Base-by-base conservation (phyloP, 768 basidiomycete species). In the Tylopilus vinaceipallidus region DNA sequence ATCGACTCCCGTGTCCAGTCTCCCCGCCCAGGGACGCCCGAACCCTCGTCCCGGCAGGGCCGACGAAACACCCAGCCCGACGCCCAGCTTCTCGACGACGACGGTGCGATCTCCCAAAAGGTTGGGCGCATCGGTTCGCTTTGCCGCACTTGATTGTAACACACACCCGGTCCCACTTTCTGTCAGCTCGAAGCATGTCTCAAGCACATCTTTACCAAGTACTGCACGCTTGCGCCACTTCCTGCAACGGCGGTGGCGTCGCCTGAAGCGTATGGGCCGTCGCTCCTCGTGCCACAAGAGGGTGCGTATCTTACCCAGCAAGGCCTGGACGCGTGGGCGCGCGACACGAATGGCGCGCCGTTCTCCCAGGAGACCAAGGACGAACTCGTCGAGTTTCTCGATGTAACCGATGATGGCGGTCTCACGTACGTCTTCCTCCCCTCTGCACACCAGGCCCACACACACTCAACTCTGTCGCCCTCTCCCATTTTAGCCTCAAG, bases 321-420 rank as follows among this genome's bases (percentile, higher is more conserved):
- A 49, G 88, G 81, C 8, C 67, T 91, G 43, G 88, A 91, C 64
- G 73, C 74, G 36, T 92, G 86, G 84, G 88, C 89, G 12, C 69
- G 68, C 22, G 90, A 88, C 49, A 92, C 90, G 10, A 92, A 92
- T 52, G 90, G 89, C n/a, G 74, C 76, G 33, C 82, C 85, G n/a
- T 88, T 91, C 53, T 77, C 83, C 5, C 73, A 82, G 44, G 88
- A 85, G 58, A 84, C 86, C 16, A 91, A 88, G 65, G 81, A 86
- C 35, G 90, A 92, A 62, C 75, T 91, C 23, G 67, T 80, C 43
- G 84, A 88, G 56, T 87, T 84, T 58, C 75, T 92, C 56, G 88
- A 91, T 69, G 78, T 84, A 19, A 86, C 80, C 19, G 84, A 83
- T 33, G 80, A 83, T 36, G 85, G 86, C 11, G 71, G 78, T 54